A percentile compares a stretch with the other conserved stretches of the same genome.
phyloP scores from a whole-genome alignment of 2,329 filamentous ascomycete species.

The Ascochyta rabiei region DNA sequence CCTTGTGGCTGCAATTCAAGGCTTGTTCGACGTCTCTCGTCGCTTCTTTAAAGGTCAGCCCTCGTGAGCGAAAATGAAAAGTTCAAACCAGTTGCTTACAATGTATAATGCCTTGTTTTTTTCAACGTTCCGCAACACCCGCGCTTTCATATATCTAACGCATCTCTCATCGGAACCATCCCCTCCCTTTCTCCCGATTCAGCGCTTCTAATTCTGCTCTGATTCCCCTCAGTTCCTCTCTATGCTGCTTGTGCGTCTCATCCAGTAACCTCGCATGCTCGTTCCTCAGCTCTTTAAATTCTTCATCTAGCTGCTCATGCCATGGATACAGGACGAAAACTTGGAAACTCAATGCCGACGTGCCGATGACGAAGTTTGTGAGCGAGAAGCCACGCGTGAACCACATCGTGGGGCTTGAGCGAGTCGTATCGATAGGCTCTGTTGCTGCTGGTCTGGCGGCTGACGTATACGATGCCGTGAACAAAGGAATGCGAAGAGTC shows the following conservation, averaged over 20 bases:
- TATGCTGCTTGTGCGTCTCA: conserved; percentile 27
- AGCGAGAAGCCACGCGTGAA: conserved; percentile 62
- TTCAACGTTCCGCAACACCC: no score
- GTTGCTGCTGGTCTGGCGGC: not conserved
- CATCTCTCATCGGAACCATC: conserved; percentile 4
- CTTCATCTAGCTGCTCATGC: conserved; percentile 69
- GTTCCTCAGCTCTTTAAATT: conserved; percentile 64
- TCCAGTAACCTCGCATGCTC: conserved; percentile 56
- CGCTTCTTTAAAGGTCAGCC: no score
- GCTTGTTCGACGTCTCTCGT: no score
- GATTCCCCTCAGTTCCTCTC: conserved; percentile 27
- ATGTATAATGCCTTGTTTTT: no score
- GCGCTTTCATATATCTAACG: not conserved
- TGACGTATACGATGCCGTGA: not conserved
- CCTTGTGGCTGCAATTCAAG: not conserved
- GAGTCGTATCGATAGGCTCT: not conserved
- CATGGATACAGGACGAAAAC: conserved; percentile 74
- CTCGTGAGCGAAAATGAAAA: no score
- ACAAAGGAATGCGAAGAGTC: no score
- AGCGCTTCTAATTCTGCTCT: conserved; percentile 28
- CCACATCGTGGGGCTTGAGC: conserved; percentile 42
- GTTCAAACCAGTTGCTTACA: no score
- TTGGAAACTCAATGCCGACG: conserved; percentile 69
- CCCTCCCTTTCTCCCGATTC: conserved; percentile 12
- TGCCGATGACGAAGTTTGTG: conserved; percentile 70